Evolutionary conservation across 768 basidiomycete species (phyloP), one percentile per base, ranked within the genome.

Genomic region (Agrocybe praecox): DNA sequence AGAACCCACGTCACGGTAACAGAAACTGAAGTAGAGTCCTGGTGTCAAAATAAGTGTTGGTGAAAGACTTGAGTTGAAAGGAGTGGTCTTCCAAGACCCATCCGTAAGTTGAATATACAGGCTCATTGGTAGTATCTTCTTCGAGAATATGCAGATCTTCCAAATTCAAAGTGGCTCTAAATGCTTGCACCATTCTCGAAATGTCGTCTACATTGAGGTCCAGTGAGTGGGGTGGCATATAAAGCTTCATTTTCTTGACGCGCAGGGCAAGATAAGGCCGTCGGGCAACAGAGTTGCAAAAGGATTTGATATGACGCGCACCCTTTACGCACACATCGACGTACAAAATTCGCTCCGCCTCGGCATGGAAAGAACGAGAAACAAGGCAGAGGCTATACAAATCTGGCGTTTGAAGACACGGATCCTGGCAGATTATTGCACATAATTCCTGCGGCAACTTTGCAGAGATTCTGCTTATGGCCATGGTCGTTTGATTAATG

Each of bases 261-360:
- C 60, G 58, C 22, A 33, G 10, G 3, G 57, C 62, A 14, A 65
- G 64, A 50, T 60, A 49, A 4, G 66, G 68, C 8, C 60, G 59
- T 2, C 59, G 53, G 11, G 46, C 42, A 21, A 69, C 33, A 10
- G 58, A 42, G 18, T 49, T 46, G 53, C 65, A 67, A 56, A 64
- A 67, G 17, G 63, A 51, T 6, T 55, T 64, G 47, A 69, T 62
- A 18, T 56, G 58, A 10, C 58, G 59, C 8, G 56, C 29, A 9
- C 56, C 52, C 36, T 49, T 46, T 10, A 67, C 53, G 19, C 51
- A 29, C n/a, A 65, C 57, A 26, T 45, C 32, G 10, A 50, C 52
- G 57, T 65, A 66, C 44, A 69, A 62, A 9, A 68, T 43, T 7
- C 68, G 63, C 46, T 67, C 67, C 1, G 65, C 64, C 52, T 67